Evolutionary conservation across 2,329 filamentous ascomycete species (phyloP).

Genomic region (Coniochaeta sp.): DNA sequence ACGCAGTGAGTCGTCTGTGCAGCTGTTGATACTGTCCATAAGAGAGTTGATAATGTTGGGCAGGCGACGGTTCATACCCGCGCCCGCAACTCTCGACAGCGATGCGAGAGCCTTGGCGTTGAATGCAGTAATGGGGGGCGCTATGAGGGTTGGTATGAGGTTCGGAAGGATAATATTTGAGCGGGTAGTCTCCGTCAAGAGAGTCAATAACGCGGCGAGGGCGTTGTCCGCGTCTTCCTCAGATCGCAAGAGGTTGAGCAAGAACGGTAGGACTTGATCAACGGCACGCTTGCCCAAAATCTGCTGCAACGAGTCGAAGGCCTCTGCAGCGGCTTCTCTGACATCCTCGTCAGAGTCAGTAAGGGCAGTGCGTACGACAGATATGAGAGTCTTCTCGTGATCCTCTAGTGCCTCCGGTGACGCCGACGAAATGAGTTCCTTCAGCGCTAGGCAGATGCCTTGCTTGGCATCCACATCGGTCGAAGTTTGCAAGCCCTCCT

Average conservation of each 20-base stretch:
- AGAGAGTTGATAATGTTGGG: conserved; percentile 88
- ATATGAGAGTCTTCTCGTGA: conserved; percentile 90
- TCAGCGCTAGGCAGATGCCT: conserved; percentile 92
- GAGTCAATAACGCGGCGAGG: conserved; percentile 81
- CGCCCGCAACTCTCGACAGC: conserved; percentile 81
- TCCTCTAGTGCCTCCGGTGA: conserved; percentile 84
- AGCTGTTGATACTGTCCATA: conserved; percentile 83
- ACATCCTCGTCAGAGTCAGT: conserved; percentile 88
- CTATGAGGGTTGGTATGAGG: conserved; percentile 86
- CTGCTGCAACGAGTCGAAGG: conserved; percentile 91
- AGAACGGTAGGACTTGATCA: conserved; percentile 88
- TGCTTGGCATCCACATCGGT: conserved; percentile 91
- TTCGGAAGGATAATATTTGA: conserved; percentile 97
- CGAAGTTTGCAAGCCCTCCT: conserved; percentile 81
- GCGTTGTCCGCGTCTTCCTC: conserved; percentile 88
- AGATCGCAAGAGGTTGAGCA: conserved; percentile 81
- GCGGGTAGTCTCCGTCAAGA: conserved; percentile 86
- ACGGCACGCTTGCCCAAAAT: conserved; percentile 91
- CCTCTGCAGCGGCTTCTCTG: conserved; percentile 90
- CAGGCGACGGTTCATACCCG: conserved; percentile 83
- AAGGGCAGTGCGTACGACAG: conserved; percentile 85
- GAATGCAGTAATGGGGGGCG: conserved; percentile 85
- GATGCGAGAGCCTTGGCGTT: conserved; percentile 93
- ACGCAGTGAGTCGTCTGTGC: conserved; percentile 65
- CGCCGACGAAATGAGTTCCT: conserved; percentile 86